Conservation (phyloP, 352 stramenopile genomes). For the Phytophthora meadii region DNA sequence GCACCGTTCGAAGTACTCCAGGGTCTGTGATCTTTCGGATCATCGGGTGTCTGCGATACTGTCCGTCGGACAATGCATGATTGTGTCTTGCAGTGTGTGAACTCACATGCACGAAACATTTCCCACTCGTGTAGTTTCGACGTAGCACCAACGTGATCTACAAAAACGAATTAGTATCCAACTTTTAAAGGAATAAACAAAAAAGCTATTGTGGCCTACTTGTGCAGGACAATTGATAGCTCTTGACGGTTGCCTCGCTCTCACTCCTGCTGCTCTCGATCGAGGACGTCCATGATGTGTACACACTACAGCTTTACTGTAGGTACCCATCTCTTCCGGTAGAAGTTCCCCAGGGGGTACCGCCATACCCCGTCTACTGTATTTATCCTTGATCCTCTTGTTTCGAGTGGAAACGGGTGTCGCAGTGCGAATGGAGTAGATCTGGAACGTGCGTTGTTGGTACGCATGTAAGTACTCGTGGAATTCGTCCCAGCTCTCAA, state of each 20-base stretch:
- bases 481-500: slow-evolving; percentile 38
- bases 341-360: slow-evolving; percentile 23
- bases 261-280: slow-evolving; percentile 21
- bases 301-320: slow-evolving; percentile 38
- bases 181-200: background rate
- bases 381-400: slow-evolving; percentile 33
- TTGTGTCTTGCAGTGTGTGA: slow-evolving; percentile 36
- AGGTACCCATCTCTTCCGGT: slow-evolving; percentile 31
- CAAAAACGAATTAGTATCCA: slow-evolving; percentile 5
- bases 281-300: slow-evolving; percentile 29
- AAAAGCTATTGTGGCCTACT: slow-evolving; percentile 3
- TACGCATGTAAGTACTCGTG: slow-evolving; percentile 36
- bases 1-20: slow-evolving; percentile 23
- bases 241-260: slow-evolving; percentile 14
- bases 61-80: slow-evolving; percentile 28
- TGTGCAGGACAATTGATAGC: slow-evolving; percentile 39
- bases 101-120: slow-evolving; percentile 35
- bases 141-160: slow-evolving; percentile 37
- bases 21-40: slow-evolving; percentile 36
- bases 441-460: slow-evolving; percentile 40
- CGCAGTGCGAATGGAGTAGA: slow-evolving; percentile 33
- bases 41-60: slow-evolving; percentile 31
- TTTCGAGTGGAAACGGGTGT: slow-evolving; percentile 32
- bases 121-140: slow-evolving; percentile 23
- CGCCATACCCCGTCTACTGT: slow-evolving; percentile 4